Evolutionary conservation across 1,284 basidiomycete genomes (phyloP).

Genomic region (Trametes hirsuta): DNA sequence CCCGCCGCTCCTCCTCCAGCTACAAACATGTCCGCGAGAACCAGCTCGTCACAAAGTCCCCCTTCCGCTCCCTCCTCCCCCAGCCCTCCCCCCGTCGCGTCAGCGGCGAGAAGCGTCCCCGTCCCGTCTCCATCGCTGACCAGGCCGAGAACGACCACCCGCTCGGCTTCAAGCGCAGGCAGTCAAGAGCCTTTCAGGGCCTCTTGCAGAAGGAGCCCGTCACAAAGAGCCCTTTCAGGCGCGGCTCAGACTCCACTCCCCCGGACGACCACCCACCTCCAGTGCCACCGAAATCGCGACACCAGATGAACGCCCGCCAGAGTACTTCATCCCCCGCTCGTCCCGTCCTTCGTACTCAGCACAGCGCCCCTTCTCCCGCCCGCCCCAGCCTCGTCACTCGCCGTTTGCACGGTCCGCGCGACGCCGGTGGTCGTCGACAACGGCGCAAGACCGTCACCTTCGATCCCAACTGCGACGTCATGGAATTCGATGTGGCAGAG

Average conservation of each 20-base stretch:
- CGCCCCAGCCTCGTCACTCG: constrained; percentile 79
- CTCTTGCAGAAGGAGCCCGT: constrained; percentile 78
- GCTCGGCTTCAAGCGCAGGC: constrained; percentile 67
- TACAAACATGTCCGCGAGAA: constrained; percentile 83
- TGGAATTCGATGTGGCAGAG: constrained; percentile 80
- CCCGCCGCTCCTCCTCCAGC: constrained; percentile 78
- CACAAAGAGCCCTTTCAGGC: constrained; percentile 83
- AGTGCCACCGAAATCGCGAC: constrained; percentile 31
- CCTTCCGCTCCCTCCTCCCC: constrained; percentile 76
- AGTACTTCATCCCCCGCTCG: constrained; percentile 53
- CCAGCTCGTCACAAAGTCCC: constrained; percentile 87
- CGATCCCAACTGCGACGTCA: constrained; percentile 83
- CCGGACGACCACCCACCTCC: constrained; percentile 34
- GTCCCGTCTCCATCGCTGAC: constrained; percentile 66
- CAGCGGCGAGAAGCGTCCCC: constrained; percentile 74
- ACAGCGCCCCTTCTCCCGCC: constrained; percentile 53
- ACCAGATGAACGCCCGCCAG: constrained; percentile 18
- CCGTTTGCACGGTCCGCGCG: constrained; percentile 82
- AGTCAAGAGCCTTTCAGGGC: constrained; percentile 76
- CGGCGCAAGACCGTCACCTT: constrained; percentile 86
- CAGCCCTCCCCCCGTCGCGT: constrained; percentile 55
- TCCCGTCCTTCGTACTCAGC: constrained; percentile 58
- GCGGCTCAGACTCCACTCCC: constrained; percentile 27
- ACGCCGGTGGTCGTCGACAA: constrained; percentile 58
- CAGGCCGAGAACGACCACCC: constrained; percentile 77